phyloP scores from a whole-genome alignment of 805 yeast genomes.

The Starmerella sp. region DNA sequence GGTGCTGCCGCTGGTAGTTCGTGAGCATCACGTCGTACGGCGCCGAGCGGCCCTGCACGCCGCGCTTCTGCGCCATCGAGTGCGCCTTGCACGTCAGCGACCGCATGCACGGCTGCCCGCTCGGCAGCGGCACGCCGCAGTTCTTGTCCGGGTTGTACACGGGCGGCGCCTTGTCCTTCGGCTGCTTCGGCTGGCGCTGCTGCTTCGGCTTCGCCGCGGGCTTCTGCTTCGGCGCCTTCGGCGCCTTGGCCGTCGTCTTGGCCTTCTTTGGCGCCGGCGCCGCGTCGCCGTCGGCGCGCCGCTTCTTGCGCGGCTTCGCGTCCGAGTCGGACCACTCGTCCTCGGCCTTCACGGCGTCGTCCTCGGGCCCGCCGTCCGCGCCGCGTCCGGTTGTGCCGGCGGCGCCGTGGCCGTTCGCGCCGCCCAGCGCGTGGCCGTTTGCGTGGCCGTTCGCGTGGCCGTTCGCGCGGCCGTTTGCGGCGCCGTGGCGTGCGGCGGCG shows the following conservation, averaged over 20 bases:
- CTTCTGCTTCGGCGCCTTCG: conserved; percentile 8
- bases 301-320: not conserved
- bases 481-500: not conserved
- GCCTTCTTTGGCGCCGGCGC: conserved; percentile 5
- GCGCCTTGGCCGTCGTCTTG: conserved; percentile 8
- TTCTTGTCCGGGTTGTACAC: conserved; percentile 37
- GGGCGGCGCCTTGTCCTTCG: conserved; percentile 56
- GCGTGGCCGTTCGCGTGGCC: not conserved
- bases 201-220: conserved; percentile 5
- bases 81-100: conserved; percentile 95
- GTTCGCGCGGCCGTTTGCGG: not conserved
- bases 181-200: conserved; percentile 17
- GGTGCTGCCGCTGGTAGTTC: conserved; percentile 84
- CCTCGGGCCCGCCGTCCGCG: no score
- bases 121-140: conserved; percentile 90
- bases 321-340: not conserved
- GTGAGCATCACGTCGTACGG: conserved; percentile 82
- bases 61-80: conserved; percentile 96
- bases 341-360: no score
- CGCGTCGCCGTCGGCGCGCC: not conserved
- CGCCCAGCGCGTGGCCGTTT: not conserved
- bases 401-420: not conserved
- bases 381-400: no score
- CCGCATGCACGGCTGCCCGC: conserved; percentile 93
- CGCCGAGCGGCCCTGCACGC: conserved; percentile 85